Percentiles rank a stretch among this genome's conserved stretches.
phyloP scores from a whole-genome alignment of 257 asterid genomes.

The Capsicum baccatum region DNA sequence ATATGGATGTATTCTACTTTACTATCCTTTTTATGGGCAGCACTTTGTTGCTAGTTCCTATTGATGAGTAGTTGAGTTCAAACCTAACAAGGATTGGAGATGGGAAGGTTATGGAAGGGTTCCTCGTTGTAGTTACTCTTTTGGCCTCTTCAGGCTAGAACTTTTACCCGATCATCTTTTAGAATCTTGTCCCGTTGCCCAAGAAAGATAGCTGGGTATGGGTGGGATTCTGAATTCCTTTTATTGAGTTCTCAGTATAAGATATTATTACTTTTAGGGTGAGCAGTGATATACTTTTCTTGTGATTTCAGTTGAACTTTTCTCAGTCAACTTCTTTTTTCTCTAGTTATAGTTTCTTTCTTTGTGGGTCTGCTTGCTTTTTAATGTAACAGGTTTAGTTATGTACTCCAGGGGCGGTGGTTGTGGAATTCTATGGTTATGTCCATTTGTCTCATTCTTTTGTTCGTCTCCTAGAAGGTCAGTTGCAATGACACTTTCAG shows the following conservation, averaged over 20 bases:
- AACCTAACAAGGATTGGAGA: neutral
- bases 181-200: neutral
- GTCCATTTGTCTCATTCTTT: constrained; percentile 7
- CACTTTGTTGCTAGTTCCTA: neutral
- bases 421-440: neutral
- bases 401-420: neutral
- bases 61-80: neutral
- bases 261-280: neutral
- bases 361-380: neutral
- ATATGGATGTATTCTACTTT: neutral
- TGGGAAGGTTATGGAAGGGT: neutral
- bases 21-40: neutral
- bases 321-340: neutral
- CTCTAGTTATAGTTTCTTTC: neutral
- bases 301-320: neutral
- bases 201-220: constrained; percentile 4
- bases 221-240: neutral
- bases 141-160: neutral
- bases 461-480: neutral
- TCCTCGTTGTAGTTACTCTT: neutral
- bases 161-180: neutral
- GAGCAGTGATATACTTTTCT: neutral
- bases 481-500: neutral
- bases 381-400: neutral
- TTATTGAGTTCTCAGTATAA: neutral